These are phyloP conservation scores for Aureoboletus auriporus DNA, from an alignment of 768 basidiomycete species.

Conservation along the genomic window DNA sequence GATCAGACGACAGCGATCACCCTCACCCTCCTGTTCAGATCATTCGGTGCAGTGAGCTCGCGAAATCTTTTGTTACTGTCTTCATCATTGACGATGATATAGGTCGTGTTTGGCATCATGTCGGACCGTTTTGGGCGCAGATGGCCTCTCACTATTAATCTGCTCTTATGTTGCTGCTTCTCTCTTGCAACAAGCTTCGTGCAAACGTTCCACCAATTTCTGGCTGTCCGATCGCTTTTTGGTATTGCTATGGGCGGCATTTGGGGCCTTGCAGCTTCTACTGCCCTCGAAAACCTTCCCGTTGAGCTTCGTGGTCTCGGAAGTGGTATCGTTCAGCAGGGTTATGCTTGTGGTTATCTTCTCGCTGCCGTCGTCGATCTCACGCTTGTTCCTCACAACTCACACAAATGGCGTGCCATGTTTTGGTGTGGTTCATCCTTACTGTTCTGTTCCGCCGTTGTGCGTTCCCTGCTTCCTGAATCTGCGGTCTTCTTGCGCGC, in stretches of 20 bases:
- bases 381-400: conserved; percentile 39
- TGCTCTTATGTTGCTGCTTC: conserved; percentile 65
- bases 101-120: conserved; percentile 71
- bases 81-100: background rate
- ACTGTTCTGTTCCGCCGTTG: conserved; percentile 59
- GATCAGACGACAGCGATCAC: conserved; percentile 77
- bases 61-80: background rate
- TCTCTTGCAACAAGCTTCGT: conserved; percentile 82
- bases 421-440: conserved; percentile 81
- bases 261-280: conserved; percentile 83
- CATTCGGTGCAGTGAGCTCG: conserved; percentile 57
- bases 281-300: conserved; percentile 86
- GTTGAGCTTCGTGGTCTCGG: conserved; percentile 86
- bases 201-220: conserved; percentile 70
- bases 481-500: conserved; percentile 70
- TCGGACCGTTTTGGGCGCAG: conserved; percentile 90
- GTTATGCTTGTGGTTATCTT: conserved; percentile 88
- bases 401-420: conserved; percentile 62
- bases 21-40: conserved; percentile 85
- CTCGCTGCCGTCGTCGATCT: conserved; percentile 83
- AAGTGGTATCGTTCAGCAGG: conserved; percentile 85
- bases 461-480: conserved; percentile 75
- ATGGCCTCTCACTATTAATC: conserved; percentile 83
- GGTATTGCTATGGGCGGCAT: conserved; percentile 88
- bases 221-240: conserved; percentile 77